phyloP scores from a whole-genome alignment of 768 basidiomycete genomes.

The Lactarius indigo region DNA sequence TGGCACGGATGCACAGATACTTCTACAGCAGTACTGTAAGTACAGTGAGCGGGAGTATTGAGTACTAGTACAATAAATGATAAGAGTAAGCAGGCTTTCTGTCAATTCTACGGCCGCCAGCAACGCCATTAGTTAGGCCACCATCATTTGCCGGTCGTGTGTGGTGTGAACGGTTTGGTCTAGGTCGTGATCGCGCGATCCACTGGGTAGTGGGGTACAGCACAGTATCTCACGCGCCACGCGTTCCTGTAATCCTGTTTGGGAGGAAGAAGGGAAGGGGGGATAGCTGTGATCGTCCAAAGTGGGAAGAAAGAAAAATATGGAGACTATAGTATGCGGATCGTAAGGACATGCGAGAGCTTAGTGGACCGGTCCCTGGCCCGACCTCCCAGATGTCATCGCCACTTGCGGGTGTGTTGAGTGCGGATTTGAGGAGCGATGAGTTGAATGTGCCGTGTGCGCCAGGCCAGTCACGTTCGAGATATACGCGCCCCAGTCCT shows the following conservation, averaged over 20 bases:
- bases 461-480: conserved; percentile 20
- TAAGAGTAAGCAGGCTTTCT: background rate
- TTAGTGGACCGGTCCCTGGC: conserved; percentile 14
- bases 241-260: background rate
- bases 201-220: no score
- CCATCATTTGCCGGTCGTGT: no score
- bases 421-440: background rate
- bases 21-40: background rate
- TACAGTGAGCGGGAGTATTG: background rate
- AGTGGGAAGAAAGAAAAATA: background rate
- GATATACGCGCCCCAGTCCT: conserved; percentile 25
- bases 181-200: background rate
- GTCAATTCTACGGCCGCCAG: background rate
- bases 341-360: background rate
- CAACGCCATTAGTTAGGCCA: background rate
- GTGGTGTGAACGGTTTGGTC: background rate
- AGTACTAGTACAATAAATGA: background rate
- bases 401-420: background rate
- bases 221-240: background rate
- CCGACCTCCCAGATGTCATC: conserved; percentile 2
- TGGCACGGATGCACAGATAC: background rate
- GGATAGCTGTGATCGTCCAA: background rate
- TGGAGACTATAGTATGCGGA: background rate
- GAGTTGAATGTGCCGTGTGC: conserved; percentile 8
- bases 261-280: background rate